Evolutionary conservation across 257 asterid species (phyloP).

Genomic region (Solanum tarapatanum): DNA sequence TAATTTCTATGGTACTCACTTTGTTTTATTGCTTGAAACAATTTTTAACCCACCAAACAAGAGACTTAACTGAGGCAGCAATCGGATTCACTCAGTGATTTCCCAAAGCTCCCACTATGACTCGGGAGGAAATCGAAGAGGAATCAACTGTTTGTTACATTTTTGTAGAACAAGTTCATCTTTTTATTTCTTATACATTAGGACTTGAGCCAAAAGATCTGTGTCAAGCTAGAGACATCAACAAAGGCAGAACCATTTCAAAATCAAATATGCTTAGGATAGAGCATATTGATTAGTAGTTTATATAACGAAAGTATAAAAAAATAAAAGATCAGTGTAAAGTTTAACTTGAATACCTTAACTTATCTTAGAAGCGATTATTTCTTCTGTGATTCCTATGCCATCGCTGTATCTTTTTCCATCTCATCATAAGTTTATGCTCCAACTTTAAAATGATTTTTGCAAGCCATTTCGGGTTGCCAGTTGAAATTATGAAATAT

Average conservation of each 20-base stretch:
- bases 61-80: no score
- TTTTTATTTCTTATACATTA: no score
- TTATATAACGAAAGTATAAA: not conserved
- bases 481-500: not conserved
- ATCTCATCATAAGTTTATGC: not conserved
- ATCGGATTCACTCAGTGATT: no score
- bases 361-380: not conserved
- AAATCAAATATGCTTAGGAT: not conserved
- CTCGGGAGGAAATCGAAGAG: no score
- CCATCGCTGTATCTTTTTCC: not conserved
- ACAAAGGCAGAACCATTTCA: not conserved
- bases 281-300: not conserved
- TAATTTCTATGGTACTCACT: no score
- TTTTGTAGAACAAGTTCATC: no score
- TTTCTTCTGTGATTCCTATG: not conserved
- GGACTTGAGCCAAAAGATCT: no score
- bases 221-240: not conserved
- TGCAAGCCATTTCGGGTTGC: not conserved
- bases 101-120: no score
- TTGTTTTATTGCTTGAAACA: no score
- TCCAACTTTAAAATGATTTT: not conserved
- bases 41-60: no score
- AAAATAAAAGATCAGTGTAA: not conserved
- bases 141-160: no score
- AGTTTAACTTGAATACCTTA: not conserved